Base-by-base conservation (phyloP, 2,329 filamentous ascomycete genomes). In the Alternaria ethzedia region DNA sequence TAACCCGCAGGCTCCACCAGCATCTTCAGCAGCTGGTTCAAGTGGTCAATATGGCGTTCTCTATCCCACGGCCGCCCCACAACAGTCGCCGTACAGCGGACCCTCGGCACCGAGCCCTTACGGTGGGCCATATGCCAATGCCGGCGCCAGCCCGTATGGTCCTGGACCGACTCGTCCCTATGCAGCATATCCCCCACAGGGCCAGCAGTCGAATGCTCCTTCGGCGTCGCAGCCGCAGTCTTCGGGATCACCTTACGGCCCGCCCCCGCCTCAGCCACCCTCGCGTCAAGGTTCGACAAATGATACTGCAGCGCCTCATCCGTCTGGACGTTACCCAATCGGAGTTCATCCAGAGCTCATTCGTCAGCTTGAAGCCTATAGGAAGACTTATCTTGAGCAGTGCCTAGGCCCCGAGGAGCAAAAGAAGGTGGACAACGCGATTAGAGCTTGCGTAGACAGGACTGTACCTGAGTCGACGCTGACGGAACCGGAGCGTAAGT, bases 1-100 rank as follows among this genome's bases (percentile, higher is more conserved):
- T 10, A 72, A 54, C 49, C 67, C 73, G n/a, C 74, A 76, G 49
- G 56, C 71, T 45, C 68, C 73, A n/a, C 67, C 75, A 21, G 63
- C 61, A 10, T 70, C 52, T 23, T 67, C 73, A 49, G 66, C 70
- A 61, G 62, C 72, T 44, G 63, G 67, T 43, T 43, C 71, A 47
- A 75, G 69, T 50, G 74, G 75, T 11, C 75, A 77, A 55, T 80
- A 79, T 61, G 77, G 78, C 8, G 74, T 80, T 5, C 67, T 80
- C 5, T 74, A 75, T 25, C 75, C 78, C 8, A 77, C 75, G 12
- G 75, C 61, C 54, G 70, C 73, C 13, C 72, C 75, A n/a, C 71
- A 75, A 15, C 60, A 63, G 36, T 63, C 60, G 36, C 61, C 69
- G 15, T 68, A 76, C 32, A 71, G 64, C 52, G 65, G 62, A 3